Base-by-base conservation (phyloP, 176 grass and related monocot species). In the Oryza rufipogon region DNA sequence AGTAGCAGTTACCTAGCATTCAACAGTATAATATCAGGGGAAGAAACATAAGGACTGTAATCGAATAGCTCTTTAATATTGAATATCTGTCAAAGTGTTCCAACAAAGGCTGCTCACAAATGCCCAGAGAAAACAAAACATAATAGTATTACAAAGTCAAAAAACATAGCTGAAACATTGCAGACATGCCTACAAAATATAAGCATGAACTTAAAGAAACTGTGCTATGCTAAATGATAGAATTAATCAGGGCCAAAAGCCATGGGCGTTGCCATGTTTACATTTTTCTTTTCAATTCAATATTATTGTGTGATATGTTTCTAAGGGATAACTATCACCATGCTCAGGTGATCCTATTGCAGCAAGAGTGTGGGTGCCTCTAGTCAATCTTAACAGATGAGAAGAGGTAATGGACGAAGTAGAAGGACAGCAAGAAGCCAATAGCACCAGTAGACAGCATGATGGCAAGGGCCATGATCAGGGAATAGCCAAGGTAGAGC, bases 341-440 rank as follows among this genome's bases (percentile, higher is more conserved):
- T 39, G 68, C 86, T 82, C 56, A 39, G 60, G 79, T 63, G 68
- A 68, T 19, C 33, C 67, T 89, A 82, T 67, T 74, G 73, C 36
- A 86, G 60, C 20, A 75, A 26, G 54, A 84, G 11, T 69, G 80
- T 66, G 14, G 75, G 9, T 61, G 75, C 48, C 39, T 91, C 88
- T 95, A 93, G 82, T 95, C 93, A 68, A 95, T 92, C 89, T 95
- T 92, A 36, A 95, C 88, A 81, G 93, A 95, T 54, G 93, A 95
- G 93, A 95, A 95, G 65, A 95, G 88, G 85, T 95, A 92, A 82
- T 95, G 93, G 66, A 95, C 80, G n/a, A 95, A 95, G 87, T 90
- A 91, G 91, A 95, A 95, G 6, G 93, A 92, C 28, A 92, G 84
- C 83, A 91, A 86, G 86, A 95, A 95, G 11, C 93, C 93, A 77